Conservation (phyloP, 306 rosid species). For the Gillenia trifoliata region DNA sequence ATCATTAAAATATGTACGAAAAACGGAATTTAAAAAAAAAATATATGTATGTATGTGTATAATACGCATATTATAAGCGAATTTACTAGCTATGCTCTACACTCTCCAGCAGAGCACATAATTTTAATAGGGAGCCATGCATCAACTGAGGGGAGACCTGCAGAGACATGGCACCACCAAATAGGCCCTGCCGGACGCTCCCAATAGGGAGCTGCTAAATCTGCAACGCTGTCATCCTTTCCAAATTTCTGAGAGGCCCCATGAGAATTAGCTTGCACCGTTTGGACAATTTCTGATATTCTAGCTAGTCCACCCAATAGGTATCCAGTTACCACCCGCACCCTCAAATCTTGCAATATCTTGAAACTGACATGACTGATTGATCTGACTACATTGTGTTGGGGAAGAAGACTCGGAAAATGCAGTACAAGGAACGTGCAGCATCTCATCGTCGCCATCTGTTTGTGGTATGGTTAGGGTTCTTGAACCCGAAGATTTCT, state of each 20-base stretch:
- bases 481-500: conserved; percentile 39
- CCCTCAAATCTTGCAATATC: conserved; percentile 36
- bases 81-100: too few species aligned
- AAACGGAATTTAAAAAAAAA: too few species aligned
- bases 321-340: conserved; percentile 61
- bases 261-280: conserved; percentile 53
- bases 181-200: conserved; percentile 81
- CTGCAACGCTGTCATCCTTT: conserved; percentile 68
- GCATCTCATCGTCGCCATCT: conserved; percentile 28
- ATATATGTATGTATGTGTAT: too few species aligned
- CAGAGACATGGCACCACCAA: conserved; percentile 96
- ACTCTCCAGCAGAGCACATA: too few species aligned
- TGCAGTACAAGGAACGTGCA: conserved; percentile 30
- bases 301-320: conserved; percentile 96
- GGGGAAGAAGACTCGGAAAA: conserved; percentile 23
- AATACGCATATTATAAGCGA: too few species aligned
- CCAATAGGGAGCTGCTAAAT: conserved; percentile 85
- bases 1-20: too few species aligned
- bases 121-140: too few species aligned
- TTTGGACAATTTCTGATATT: conserved; percentile 66
- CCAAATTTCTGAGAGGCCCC: conserved; percentile 52
- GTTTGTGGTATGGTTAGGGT: conserved; percentile 24
- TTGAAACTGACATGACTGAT: conserved; percentile 2
- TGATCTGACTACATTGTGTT: conserved; percentile 22
- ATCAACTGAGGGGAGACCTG: conserved; percentile 52